These are phyloP conservation scores for Aspergillus steynii DNA, from an alignment of 495 filamentous ascomycete species.

Conservation along the genomic window DNA sequence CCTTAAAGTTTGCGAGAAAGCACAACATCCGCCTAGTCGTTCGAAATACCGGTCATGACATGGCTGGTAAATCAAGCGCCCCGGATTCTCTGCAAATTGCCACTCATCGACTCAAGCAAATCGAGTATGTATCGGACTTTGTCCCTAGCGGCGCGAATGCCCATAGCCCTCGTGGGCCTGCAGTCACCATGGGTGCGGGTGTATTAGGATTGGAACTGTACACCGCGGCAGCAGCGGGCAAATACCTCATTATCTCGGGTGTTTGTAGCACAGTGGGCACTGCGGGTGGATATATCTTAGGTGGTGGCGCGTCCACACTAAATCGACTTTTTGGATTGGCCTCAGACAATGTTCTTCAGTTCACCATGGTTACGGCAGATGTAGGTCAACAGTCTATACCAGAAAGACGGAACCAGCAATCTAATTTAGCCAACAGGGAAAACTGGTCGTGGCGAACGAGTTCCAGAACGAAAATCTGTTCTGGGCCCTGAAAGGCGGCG, in stretches of 20 bases:
- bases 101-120: constrained; percentile 52
- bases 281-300: constrained; percentile 55
- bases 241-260: constrained; percentile 17
- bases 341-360: constrained; percentile 39
- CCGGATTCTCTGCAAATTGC: constrained; percentile 53
- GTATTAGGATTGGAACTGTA: constrained; percentile 51
- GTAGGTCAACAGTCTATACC: constrained; percentile 14
- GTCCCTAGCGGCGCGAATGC: constrained; percentile 19
- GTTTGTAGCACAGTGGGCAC: constrained; percentile 28
- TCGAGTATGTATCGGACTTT: constrained; percentile 32
- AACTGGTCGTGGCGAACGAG: constrained; percentile 41
- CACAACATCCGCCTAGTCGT: constrained; percentile 42
- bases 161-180: constrained; percentile 32
- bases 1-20: constrained; percentile 25
- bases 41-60: constrained; percentile 59
- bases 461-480: constrained; percentile 57
- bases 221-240: constrained; percentile 29
- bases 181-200: constrained; percentile 55
- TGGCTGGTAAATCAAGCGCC: constrained; percentile 52
- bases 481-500: constrained; percentile 51
- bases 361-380: constrained; percentile 36
- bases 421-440: constrained; percentile 15
- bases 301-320: constrained; percentile 56
- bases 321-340: constrained; percentile 37
- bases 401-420: neutral